These are phyloP conservation scores for Cichorium intybus DNA, from an alignment of 140 eudicot species.

Conservation along the genomic window DNA sequence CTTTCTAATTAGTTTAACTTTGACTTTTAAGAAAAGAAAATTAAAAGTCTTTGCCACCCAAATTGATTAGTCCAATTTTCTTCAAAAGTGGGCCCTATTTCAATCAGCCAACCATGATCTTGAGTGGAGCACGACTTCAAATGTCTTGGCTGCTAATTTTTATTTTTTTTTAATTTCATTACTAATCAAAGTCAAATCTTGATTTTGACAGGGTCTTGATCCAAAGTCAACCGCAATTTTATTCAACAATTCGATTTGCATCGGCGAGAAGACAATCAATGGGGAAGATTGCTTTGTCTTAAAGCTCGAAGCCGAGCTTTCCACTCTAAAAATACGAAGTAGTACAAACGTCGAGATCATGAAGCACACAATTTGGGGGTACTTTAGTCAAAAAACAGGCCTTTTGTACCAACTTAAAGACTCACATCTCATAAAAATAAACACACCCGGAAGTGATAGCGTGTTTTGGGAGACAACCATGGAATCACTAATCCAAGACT, in stretches of 20 bases:
- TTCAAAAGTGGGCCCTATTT: conserved; percentile 30
- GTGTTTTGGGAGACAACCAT: conserved; percentile 93
- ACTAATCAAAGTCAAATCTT: conserved; percentile 24
- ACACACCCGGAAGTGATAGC: conserved; percentile 44
- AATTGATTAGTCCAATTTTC: background rate
- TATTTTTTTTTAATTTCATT: background rate
- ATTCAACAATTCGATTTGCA: conserved; percentile 74
- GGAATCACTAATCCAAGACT: conserved; percentile 73
- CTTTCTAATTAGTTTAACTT: conserved; percentile 7
- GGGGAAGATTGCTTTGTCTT: conserved; percentile 81
- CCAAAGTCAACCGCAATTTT: conserved; percentile 83
- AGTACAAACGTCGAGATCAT: conserved; percentile 76
- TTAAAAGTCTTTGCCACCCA: conserved; percentile 2
- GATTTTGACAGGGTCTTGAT: conserved; percentile 83
- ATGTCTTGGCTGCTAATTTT: conserved; percentile 15
- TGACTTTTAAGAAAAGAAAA: conserved; percentile 30
- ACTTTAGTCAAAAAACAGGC: conserved; percentile 91
- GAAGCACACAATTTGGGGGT: conserved; percentile 90
- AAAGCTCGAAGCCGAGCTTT: conserved; percentile 67
- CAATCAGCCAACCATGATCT: conserved; percentile 24
- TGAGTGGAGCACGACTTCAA: conserved; percentile 23
- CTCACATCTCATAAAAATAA: conserved; percentile 69
- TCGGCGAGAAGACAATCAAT: conserved; percentile 68
- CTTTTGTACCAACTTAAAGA: conserved; percentile 75
- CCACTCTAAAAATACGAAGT: conserved; percentile 61